Evolutionary conservation across 768 basidiomycete species (phyloP), one percentile per base, ranked within the genome.

Genomic region (Calocybe gangraenosa): DNA sequence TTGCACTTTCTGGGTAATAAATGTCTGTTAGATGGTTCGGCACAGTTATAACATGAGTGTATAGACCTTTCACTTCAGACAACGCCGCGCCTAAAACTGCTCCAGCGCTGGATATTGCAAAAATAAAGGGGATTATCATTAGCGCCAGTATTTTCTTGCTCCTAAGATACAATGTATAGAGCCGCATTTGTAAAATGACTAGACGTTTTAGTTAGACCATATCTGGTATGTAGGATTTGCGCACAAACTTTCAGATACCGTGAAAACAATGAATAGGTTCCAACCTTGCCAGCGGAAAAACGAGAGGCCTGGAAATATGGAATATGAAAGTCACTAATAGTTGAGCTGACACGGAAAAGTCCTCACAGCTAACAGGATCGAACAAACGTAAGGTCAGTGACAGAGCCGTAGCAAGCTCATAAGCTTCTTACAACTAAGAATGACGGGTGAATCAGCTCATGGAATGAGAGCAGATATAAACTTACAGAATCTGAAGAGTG

Each of bases 231-330:
- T 6, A 28, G 11, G 5, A 28, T 28, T 6, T 5, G 6, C 13
- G 13, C 11, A 28, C 34, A 15, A 20, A 81, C 80, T 60, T 69
- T 82, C 75, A 18, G 78, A 74, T 33, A 80, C 63, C 58, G 78
- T 68, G 58, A 71, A 75, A 30, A 71, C 66, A 30, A 77, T 58
- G 20, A 81, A 54, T 8, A 79, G 79, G 1, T 78, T 78, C 69
- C 75, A 77, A 17, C 79, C 79, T 69, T 81, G 78, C 79, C 81
- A 81, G 50, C 61, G 64, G 51, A 76, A 77, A 62, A 75, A 79
- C 13, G 44, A 51, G 7, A 61, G 52, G 53, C 78, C 75, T 75
- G 36, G 15, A 10, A 11, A 38, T 46, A 34, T 20, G 7, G n/a
- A 15, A 7, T 20, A 15, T 18, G 7, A 36, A 11, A 14, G n/a